Conservation (phyloP, 441 rosid genomes). For the Manihot esculenta region DNA sequence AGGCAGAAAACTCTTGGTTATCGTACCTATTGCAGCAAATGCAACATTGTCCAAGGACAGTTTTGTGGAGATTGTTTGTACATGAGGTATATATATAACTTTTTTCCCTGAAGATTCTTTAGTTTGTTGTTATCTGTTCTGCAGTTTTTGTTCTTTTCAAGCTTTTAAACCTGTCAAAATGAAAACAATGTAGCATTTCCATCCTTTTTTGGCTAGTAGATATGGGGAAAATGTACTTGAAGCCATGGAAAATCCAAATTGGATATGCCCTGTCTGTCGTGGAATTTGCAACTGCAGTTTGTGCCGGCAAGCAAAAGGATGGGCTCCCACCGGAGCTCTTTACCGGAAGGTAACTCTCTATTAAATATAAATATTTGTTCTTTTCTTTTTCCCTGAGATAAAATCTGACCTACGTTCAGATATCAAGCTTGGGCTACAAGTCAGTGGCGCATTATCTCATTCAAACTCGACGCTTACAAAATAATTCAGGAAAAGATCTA, state of each 20-base stretch:
- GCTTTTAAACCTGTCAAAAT: neutral
- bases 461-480: constrained; percentile 44
- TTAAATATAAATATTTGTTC: constrained; percentile 5
- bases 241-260: constrained; percentile 69
- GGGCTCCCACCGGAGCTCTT: constrained; percentile 75
- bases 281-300: constrained; percentile 96
- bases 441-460: constrained; percentile 93
- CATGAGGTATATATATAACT: constrained; percentile 51
- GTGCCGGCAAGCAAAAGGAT: constrained; percentile 79
- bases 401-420: constrained; percentile 38
- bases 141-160: neutral
- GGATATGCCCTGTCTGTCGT: constrained; percentile 85
- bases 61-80: constrained; percentile 94
- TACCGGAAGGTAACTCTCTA: constrained; percentile 57
- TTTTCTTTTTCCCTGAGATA: neutral
- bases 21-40: constrained; percentile 66
- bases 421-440: constrained; percentile 69
- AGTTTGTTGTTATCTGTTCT: neutral
- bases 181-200: neutral
- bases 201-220: constrained; percentile 33
- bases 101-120: constrained; percentile 14
- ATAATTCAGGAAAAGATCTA: constrained; percentile 24
- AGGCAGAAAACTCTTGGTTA: constrained; percentile 95
- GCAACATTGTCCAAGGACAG: constrained; percentile 79
- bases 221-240: constrained; percentile 94